Percentiles rank a stretch among this genome's conserved stretches.
These are phyloP conservation scores for Colletotrichum acutatum DNA, from an alignment of 2,329 filamentous ascomycete genomes.

Conservation along the genomic window DNA sequence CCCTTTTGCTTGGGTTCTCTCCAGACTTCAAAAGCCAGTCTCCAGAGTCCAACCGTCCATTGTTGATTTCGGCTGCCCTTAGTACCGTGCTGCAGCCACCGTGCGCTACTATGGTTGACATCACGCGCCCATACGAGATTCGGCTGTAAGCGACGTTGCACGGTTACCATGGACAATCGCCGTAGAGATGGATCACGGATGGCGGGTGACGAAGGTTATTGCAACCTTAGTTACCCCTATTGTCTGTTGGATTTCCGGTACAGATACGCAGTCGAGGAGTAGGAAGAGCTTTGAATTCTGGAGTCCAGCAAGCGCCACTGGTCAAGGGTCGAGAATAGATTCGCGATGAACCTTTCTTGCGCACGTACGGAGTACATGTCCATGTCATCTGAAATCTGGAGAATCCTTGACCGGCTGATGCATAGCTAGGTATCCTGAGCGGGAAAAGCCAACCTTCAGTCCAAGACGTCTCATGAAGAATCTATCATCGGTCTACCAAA, in stretches of 20 bases:
- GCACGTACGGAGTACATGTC: slow-evolving; percentile 5
- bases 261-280: neutral
- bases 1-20: slow-evolving; percentile 1
- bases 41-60: neutral
- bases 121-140: slow-evolving; percentile 19
- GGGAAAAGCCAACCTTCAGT: neutral
- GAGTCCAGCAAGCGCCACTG: neutral
- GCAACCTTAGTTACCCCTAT: slow-evolving; percentile 14
- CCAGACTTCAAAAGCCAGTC: neutral
- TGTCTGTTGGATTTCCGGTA: neutral
- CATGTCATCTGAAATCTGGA: slow-evolving; percentile 1
- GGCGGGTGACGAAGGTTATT: neutral
- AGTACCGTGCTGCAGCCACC: slow-evolving; percentile 6
- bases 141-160: slow-evolving; percentile 9
- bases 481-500: no score
- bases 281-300: neutral
- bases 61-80: neutral
- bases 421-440: neutral
- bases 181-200: neutral
- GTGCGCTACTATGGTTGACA: slow-evolving; percentile 1
- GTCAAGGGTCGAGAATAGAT: slow-evolving; percentile 15
- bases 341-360: slow-evolving; percentile 10
- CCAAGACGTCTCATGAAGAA: neutral
- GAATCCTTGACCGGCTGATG: neutral
- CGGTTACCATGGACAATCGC: neutral